Percentiles rank a stretch among this genome's conserved stretches.
Conservation (phyloP, 768 basidiomycete species). For the Auricularia sp. region DNA sequence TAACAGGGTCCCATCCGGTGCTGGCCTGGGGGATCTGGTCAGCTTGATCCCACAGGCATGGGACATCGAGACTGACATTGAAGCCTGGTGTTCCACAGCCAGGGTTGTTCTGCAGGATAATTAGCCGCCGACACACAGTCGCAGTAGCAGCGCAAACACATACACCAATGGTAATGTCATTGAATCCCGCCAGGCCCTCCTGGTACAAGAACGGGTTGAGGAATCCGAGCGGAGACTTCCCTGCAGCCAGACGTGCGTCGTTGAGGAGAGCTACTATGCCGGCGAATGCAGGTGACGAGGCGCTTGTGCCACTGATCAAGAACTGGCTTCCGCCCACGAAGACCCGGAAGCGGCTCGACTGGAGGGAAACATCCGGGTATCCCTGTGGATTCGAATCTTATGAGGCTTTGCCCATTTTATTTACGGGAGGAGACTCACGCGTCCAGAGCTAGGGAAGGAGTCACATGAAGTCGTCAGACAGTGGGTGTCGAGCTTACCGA, state of each 20-base stretch:
- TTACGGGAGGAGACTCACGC: neutral
- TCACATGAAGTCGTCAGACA: neutral
- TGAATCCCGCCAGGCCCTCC: slow-evolving; percentile 29
- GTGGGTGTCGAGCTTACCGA: slow-evolving; percentile 26
- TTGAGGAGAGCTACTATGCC: slow-evolving; percentile 37
- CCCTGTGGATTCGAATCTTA: slow-evolving; percentile 25
- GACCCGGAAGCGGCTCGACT: slow-evolving; percentile 39
- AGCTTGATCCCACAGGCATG: neutral
- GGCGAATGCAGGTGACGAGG: slow-evolving; percentile 53
- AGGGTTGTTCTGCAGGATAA: slow-evolving; percentile 27
- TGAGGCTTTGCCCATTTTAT: neutral
- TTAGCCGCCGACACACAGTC: too few relatives aligned
- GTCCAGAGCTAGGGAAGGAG: neutral
- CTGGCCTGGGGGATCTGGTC: slow-evolving; percentile 26
- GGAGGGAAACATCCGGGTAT: slow-evolving; percentile 59
- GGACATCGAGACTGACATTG: slow-evolving; percentile 35
- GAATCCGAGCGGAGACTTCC: slow-evolving; percentile 44
- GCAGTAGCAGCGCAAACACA: neutral
- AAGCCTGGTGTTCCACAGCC: slow-evolving; percentile 58
- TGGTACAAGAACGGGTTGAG: slow-evolving; percentile 54
- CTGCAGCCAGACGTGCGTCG: slow-evolving; percentile 41
- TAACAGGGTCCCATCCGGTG: slow-evolving; percentile 57
- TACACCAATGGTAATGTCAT: slow-evolving; percentile 45
- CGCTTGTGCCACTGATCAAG: slow-evolving; percentile 55
- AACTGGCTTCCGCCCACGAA: slow-evolving; percentile 28